Base-by-base conservation (phyloP, 2,329 filamentous ascomycete species). In the Sporothrix inflata region DNA sequence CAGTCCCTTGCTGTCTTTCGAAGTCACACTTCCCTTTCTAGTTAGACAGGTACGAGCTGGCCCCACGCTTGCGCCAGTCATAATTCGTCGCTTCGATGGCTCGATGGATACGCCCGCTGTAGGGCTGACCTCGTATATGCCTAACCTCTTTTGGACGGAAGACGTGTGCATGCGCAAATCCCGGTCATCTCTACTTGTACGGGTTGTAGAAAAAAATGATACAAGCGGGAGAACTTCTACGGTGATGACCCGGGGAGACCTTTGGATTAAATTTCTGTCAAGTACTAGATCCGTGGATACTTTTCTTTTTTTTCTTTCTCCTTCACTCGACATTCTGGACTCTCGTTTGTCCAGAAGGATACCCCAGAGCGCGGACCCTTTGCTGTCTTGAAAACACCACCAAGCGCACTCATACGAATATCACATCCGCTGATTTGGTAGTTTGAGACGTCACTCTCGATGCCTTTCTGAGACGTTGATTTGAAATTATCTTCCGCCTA, bases 31-130 rank as follows among this genome's bases (percentile, higher is more conserved):
- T 16, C 53, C 53, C 53, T 30, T 60, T 60, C 24, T 9, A 19
- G 53, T 60, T 60, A 60, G 53, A 30, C 21, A 60, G 53, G 9
- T 60, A 45, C 60, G 60, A 65, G 60, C n/a, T 12, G 27, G 14
- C n/a, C 7, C 49, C 49, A 14, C 11, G 19, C 47, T 8, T 8
- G 19, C 19, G 47, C 7, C 6, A n/a, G 47, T 6, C n/a, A 1
- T n/a, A 2, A 49, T 49, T 49, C 19, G 47, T 19, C n/a, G 47
- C 8, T 49, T 9, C 8, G 47, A n/a, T 8, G 4, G 47, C 16
- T 21, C 1, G 47, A 9, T 19, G 45, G 40, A 27, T 21, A 30
- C 3, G 30, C 12, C 55, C 24, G 55, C 21, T 12, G 53, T 4
- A 57, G 27, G 27, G 30, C 51, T 27, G 51, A 27, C 51, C 55